Base-by-base conservation (phyloP, 306 rosid genomes). In the Fragaria iinumae region DNA sequence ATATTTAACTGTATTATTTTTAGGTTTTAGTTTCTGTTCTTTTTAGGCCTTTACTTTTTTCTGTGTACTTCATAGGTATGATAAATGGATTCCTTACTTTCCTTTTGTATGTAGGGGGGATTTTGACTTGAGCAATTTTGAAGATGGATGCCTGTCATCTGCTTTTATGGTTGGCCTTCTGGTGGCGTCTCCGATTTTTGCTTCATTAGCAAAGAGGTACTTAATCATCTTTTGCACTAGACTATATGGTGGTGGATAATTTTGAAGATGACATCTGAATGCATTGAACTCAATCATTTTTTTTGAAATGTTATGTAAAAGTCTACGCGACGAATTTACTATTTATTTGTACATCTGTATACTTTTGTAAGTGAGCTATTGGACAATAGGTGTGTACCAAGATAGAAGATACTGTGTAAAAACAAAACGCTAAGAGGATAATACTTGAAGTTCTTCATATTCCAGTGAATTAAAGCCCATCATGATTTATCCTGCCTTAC, bases 161-260 rank as follows among this genome's bases (percentile, higher is more conserved):
- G 98, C 97, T 47, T 94, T 94, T 83, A 90, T 94, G 98, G 97
- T 90, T 79, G 98, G 98, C 64, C 98, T 94, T 83, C 86, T 94
- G 49, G 64, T 94, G 76, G 91, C 97, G 77, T 94, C 97, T 75
- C 97, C 97, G 50, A 85, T 91, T 81, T 94, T 94, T 80, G 98
- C 98, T 63, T 87, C 93, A 47, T 84, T 91, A 67, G 90, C 96
- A 69, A 91, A 91, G 86, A 94, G 97, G 98, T 94, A 74, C 21
- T 16, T 13, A 60, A 11, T 60, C 29, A 60, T 12, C 45, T 60
- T 11, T 18, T 74, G 49, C 75, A 32, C 53, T 48, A 71, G 16
- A 18, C 7, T 29, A 32, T 38, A 71, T 49, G 41, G 14, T 44
- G 43, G n/a, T 16, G 53, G 47, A 44, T 62, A 18, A 18, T 45